Percentiles rank a stretch among this genome's conserved stretches.
Conservation (phyloP, 345 rosid species). For the Limnanthes douglasii region DNA sequence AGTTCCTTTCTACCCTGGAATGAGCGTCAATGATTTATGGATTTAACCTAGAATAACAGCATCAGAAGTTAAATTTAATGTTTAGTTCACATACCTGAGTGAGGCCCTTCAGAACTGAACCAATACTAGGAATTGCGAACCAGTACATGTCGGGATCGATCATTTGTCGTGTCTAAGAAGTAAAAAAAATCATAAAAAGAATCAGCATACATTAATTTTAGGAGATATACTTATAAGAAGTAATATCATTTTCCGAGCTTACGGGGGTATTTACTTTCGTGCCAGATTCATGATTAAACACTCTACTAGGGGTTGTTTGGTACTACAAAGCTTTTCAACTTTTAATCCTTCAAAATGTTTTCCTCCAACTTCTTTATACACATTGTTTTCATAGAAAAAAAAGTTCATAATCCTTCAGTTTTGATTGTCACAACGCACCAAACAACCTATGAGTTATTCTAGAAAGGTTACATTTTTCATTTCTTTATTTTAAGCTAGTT, state of each 20-base stretch:
- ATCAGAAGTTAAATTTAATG: background rate
- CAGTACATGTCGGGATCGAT: constrained; percentile 79
- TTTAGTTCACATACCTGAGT: constrained; percentile 36
- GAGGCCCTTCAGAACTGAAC: constrained; percentile 72
- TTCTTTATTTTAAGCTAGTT: no score
- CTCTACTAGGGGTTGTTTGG: no score
- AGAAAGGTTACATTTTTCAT: no score
- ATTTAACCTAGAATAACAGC: background rate
- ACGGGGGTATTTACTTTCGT: background rate
- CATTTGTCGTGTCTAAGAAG: constrained; percentile 58
- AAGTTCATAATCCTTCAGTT: no score
- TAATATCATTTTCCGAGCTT: background rate
- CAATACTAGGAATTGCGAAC: constrained; percentile 82
- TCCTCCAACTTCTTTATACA: no score
- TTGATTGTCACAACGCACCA: no score
- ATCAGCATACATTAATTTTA: background rate
- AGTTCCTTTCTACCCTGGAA: constrained; percentile 91
- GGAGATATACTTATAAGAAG: constrained; percentile 1
- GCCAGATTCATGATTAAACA: no score
- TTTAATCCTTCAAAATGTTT: no score
- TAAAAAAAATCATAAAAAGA: background rate
- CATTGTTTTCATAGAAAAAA: no score
- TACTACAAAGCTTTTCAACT: no score
- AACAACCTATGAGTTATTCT: no score
- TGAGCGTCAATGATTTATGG: constrained; percentile 4